Evolutionary conservation across 306 rosid genomes (phyloP), one percentile per base, ranked within the genome.

Genomic region (Vicia sativa): DNA sequence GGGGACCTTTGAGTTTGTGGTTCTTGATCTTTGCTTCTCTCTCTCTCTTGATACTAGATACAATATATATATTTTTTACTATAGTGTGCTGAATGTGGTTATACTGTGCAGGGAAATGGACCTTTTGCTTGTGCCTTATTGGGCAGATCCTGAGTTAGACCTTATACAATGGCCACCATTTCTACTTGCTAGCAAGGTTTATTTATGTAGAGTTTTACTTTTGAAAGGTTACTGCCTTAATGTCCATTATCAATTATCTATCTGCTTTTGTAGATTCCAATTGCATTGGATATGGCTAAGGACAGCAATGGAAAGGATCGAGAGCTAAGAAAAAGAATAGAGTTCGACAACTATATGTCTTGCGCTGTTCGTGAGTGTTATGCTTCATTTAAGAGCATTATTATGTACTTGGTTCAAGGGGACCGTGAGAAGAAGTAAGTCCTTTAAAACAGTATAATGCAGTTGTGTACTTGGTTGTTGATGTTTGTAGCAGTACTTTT

Each of bases 101-200:
- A 7, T 69, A 44, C 41, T 67, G 61, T 68, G 65, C 83, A 93
- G 98, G 86, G 98, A 93, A 80, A 86, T 81, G 97, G 63, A 90
- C 78, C 96, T 93, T 76, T 82, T 93, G 87, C 97, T 93, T 72
- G 98, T 93, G 63, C 98, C 98, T 28, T 93, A 93, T 70, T 90
- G 97, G 93, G 98, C 97, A 18, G 96, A 93, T 80, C 92, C 87
- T 46, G 90, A 87, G 70, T 66, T 92, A 84, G 95, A 84, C 58
- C 83, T 89, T 67, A 85, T 79, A 64, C 98, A 88, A 62, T 93
- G 98, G 98, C 98, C 98, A 64, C 98, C 97, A 9, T 93, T 93
- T 86, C 83, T 93, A 62, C 98, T 93, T 71, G 98, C 98, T 41
- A 93, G 98, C 92, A 93, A 87, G 96, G 98, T 93, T 76, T 73